Conservation (phyloP, 176 grass and related monocot species). For the Oryza meridionalis region DNA sequence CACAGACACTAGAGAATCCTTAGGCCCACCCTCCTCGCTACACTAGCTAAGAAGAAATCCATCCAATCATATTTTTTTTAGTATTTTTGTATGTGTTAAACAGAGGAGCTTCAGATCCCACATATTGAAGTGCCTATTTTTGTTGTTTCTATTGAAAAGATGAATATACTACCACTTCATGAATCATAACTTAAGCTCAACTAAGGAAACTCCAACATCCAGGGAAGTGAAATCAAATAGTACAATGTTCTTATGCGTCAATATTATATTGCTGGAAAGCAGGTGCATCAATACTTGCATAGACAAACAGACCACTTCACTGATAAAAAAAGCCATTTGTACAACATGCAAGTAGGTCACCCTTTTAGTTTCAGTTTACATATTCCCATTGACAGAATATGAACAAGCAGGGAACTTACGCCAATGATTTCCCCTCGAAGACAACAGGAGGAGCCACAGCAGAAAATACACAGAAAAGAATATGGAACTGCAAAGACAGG, state of each 20-base stretch:
- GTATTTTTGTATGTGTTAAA: background rate
- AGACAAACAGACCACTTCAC: background rate
- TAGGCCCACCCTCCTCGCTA: background rate
- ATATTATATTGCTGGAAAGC: background rate
- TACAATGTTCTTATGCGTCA: background rate
- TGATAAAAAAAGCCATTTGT: slow-evolving; percentile 29
- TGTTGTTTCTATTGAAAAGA: background rate
- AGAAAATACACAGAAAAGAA: slow-evolving; percentile 80
- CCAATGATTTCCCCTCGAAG: slow-evolving; percentile 97
- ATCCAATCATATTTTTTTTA: background rate
- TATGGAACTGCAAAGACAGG: slow-evolving; percentile 68
- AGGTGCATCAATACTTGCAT: slow-evolving; percentile 14
- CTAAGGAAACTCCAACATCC: background rate
- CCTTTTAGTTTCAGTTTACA: background rate
- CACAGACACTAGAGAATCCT: background rate
- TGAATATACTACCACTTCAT: background rate
- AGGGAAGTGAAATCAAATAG: background rate
- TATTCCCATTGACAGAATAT: slow-evolving; percentile 5
- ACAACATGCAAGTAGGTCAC: background rate
- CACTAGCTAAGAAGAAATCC: background rate
- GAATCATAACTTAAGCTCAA: background rate
- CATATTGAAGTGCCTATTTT: background rate
- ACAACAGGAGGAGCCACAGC: slow-evolving; percentile 93
- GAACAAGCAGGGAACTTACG: slow-evolving; percentile 64
- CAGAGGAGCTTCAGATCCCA: background rate